Percentiles rank a stretch among this genome's conserved stretches.
Conservation (phyloP, 805 yeast genomes). For the Wickerhamiella shivajii region DNA sequence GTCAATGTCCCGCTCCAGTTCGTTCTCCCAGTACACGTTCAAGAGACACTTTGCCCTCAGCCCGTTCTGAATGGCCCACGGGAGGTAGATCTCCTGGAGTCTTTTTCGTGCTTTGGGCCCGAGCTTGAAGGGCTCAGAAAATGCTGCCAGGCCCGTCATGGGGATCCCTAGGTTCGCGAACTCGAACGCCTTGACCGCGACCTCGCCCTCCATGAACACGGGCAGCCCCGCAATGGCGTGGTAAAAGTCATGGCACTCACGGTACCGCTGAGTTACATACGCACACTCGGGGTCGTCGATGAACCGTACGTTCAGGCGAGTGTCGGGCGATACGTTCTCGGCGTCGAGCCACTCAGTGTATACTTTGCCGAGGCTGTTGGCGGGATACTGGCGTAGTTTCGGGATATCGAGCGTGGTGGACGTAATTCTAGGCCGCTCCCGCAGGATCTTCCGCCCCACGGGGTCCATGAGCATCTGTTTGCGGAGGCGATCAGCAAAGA, state of each 20-base stretch:
- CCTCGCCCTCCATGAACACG: slow-evolving; percentile 88
- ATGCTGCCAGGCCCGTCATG: slow-evolving; percentile 85
- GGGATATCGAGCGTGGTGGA: slow-evolving; percentile 53
- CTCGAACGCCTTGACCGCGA: slow-evolving; percentile 83
- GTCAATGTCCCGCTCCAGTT: slow-evolving; percentile 54
- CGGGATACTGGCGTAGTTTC: slow-evolving; percentile 43
- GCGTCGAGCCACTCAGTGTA: slow-evolving; percentile 68
- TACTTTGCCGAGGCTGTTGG: slow-evolving; percentile 60
- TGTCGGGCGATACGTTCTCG: slow-evolving; percentile 89
- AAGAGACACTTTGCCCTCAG: slow-evolving; percentile 59
- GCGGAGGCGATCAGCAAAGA: slow-evolving; percentile 47
- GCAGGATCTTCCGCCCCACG: slow-evolving; percentile 60
- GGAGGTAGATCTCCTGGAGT: slow-evolving; percentile 49
- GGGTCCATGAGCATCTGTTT: slow-evolving; percentile 61
- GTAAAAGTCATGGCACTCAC: slow-evolving; percentile 95
- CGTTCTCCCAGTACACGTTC: slow-evolving; percentile 84
- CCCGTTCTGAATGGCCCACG: slow-evolving; percentile 77
- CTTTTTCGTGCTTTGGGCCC: slow-evolving; percentile 47
- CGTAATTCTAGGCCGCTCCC: slow-evolving; percentile 74
- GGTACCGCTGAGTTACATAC: slow-evolving; percentile 79
- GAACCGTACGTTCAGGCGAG: slow-evolving; percentile 73
- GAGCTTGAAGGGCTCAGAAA: slow-evolving; percentile 75
- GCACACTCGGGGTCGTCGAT: slow-evolving; percentile 85
- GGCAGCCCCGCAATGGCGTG: slow-evolving; percentile 88
- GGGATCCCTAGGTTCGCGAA: slow-evolving; percentile 86